Conservation (phyloP, 208 protist species). For the Naegleria gruberi region DNA sequence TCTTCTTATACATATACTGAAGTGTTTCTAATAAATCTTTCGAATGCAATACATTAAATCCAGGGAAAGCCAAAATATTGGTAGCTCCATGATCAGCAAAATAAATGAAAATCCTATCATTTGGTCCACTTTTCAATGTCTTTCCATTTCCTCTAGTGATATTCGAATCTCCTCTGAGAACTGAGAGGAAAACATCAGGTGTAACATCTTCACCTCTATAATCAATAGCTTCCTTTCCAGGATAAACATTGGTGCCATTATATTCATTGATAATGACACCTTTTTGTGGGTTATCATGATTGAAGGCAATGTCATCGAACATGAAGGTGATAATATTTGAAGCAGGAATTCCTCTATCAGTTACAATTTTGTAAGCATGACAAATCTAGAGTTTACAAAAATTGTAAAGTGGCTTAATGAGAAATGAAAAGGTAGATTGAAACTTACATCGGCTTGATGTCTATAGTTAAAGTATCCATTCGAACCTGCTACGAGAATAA, state of each 20-base stretch:
- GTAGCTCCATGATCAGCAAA: slow-evolving; percentile 45
- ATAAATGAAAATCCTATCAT: slow-evolving; percentile 39
- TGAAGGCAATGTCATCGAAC: slow-evolving; percentile 43
- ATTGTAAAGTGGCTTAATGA: no score
- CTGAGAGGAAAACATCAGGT: slow-evolving; percentile 30
- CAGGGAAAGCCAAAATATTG: slow-evolving; percentile 31
- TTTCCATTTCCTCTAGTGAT: slow-evolving; percentile 20
- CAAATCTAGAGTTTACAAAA: not conserved
- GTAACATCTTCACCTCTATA: slow-evolving; percentile 37
- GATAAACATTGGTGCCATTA: slow-evolving; percentile 37
- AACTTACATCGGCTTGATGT: slow-evolving; percentile 45
- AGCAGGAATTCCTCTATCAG: slow-evolving; percentile 26
- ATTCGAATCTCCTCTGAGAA: slow-evolving; percentile 31
- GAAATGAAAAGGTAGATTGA: no score
- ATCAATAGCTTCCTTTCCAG: slow-evolving; percentile 25
- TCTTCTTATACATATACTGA: slow-evolving; percentile 14
- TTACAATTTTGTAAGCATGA: slow-evolving; percentile 42
- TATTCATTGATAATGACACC: slow-evolving; percentile 41
- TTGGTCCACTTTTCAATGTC: slow-evolving; percentile 19
- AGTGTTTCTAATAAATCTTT: slow-evolving; percentile 27
- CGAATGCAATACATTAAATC: not conserved
- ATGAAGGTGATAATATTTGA: slow-evolving; percentile 39
- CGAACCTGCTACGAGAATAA: slow-evolving; percentile 44
- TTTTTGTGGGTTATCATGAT: slow-evolving; percentile 32
- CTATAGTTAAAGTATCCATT: slow-evolving; percentile 46